Evolutionary conservation across 257 asterid genomes (phyloP).

Genomic region (Solanum dulcamara): DNA sequence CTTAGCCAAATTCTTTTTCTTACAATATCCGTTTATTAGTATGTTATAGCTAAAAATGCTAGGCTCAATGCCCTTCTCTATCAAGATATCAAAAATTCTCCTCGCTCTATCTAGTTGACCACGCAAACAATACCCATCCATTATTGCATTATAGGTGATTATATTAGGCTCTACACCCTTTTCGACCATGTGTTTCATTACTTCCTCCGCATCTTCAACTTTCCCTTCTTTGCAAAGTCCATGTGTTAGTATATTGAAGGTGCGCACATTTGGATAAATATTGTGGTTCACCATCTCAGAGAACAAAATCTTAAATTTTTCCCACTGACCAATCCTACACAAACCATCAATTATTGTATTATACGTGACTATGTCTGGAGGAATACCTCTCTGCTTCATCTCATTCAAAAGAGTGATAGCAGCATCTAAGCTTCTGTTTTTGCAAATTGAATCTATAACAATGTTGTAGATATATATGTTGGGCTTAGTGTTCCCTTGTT

Average conservation of each 20-base stretch:
- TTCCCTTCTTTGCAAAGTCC: not conserved
- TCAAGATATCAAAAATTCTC: not conserved
- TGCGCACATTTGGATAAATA: not conserved
- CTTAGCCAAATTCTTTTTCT: fast-evolving
- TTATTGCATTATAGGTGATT: not conserved
- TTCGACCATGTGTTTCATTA: not conserved
- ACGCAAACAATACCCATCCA: not conserved
- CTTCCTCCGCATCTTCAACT: not conserved
- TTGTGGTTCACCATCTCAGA: not conserved
- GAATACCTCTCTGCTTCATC: not conserved
- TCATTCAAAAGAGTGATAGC: not conserved
- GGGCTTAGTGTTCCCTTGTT: not conserved
- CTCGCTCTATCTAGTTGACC: not conserved
- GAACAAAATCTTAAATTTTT: not conserved
- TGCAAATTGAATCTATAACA: not conserved
- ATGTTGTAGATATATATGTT: not conserved
- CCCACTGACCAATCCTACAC: not conserved
- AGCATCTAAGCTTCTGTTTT: not conserved
- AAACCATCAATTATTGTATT: not conserved
- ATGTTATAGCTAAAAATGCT: not conserved
- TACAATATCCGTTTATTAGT: not conserved
- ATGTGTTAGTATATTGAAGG: not conserved
- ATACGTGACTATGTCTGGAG: not conserved
- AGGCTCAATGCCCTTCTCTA: not conserved
- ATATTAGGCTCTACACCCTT: not conserved